These are phyloP conservation scores for Zymoseptoria ardabiliae DNA, from an alignment of 2,329 filamentous ascomycete species.

Conservation along the genomic window DNA sequence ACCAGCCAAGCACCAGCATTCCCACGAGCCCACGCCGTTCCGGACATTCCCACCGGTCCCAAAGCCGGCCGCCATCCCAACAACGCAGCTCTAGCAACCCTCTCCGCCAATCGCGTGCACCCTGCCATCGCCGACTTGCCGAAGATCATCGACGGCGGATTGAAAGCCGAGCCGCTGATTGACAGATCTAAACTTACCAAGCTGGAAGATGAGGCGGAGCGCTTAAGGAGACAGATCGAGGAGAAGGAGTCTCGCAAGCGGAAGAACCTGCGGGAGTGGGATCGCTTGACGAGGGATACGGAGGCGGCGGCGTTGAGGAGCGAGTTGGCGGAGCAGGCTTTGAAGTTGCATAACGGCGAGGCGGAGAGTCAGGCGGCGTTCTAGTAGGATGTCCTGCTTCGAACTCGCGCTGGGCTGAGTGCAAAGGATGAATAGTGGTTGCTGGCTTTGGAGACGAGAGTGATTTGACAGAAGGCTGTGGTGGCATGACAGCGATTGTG, in stretches of 20 bases:
- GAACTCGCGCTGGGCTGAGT: not conserved
- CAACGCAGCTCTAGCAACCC: conserved; percentile 9
- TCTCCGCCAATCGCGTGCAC: conserved; percentile 14
- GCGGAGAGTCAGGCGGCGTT: conserved; percentile 22
- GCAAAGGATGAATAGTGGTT: not conserved
- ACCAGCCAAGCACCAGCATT: conserved; percentile 40
- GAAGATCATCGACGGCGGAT: conserved; percentile 38
- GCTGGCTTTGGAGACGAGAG: not conserved
- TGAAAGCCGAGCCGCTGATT: conserved; percentile 35
- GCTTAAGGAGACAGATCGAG: conserved; percentile 39
- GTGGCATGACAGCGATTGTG: no score
- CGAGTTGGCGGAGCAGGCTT: conserved; percentile 41
- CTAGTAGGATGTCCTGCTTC: conserved; percentile 11
- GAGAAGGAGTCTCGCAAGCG: conserved; percentile 40
- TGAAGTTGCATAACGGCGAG: conserved; percentile 29
- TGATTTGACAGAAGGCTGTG: not conserved
- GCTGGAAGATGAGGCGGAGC: conserved; percentile 42
- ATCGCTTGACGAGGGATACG: conserved; percentile 36
- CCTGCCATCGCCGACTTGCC: conserved; percentile 38
- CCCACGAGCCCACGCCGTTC: conserved; percentile 35
- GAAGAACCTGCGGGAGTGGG: conserved; percentile 40
- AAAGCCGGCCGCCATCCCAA: conserved; percentile 20
- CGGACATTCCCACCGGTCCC: conserved; percentile 22
- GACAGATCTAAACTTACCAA: conserved; percentile 38
- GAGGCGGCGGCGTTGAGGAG: conserved; percentile 39